Evolutionary conservation across 176 grass and related monocot species (phyloP).

Genomic region (Aegilops bicornis): DNA sequence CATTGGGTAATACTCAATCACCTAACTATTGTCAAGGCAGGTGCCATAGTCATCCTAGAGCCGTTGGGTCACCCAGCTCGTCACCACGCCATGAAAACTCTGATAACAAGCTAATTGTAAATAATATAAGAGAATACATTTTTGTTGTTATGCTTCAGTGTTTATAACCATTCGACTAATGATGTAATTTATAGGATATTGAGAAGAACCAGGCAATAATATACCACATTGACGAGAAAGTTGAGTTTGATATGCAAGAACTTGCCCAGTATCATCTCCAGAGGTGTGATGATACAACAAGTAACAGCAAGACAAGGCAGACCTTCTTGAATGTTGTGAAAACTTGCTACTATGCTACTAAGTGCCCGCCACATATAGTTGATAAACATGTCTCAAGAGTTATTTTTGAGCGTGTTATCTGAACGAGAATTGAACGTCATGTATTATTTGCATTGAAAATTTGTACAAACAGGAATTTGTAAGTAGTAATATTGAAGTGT

Average conservation of each 20-base stretch:
- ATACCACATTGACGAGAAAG: not conserved
- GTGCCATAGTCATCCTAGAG: too few relatives aligned
- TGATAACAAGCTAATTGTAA: too few relatives aligned
- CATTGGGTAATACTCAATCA: too few relatives aligned
- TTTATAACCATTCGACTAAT: not conserved
- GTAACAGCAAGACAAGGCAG: conserved; percentile 16
- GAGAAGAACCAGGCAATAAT: not conserved
- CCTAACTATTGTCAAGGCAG: not conserved
- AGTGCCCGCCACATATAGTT: conserved; percentile 14
- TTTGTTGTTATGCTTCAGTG: too few relatives aligned
- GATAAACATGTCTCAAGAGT: conserved; percentile 40
- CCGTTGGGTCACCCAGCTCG: too few relatives aligned
- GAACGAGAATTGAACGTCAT: not conserved
- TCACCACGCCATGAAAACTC: too few relatives aligned
- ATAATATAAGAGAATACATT: too few relatives aligned
- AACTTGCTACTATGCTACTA: conserved; percentile 43
- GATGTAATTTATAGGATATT: not conserved
- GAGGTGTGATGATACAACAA: not conserved
- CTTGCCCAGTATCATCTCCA: conserved; percentile 32
- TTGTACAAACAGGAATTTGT: not conserved
- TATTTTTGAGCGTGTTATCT: conserved; percentile 34
- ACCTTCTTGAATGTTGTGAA: conserved; percentile 37
- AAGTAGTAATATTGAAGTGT: not conserved
- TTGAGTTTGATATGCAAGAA: conserved; percentile 38
- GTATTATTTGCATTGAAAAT: not conserved